These are phyloP conservation scores for Boechera retrofracta DNA, from an alignment of 345 rosid genomes.

Conservation along the genomic window DNA sequence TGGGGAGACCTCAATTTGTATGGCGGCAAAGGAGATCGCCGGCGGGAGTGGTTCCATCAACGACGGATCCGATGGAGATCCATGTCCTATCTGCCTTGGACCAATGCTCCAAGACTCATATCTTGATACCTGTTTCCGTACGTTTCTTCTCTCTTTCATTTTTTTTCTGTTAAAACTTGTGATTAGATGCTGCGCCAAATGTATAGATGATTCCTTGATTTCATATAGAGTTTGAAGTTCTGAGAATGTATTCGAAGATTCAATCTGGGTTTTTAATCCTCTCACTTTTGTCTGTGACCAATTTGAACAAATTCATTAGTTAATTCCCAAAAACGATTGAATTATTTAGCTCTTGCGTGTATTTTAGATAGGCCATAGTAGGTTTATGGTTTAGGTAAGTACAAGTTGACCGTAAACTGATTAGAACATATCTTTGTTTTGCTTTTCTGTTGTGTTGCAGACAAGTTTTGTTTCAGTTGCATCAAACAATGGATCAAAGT, in stretches of 20 bases:
- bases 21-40: constrained; percentile 43
- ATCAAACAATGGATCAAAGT: constrained; percentile 84
- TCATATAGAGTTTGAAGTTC: background rate
- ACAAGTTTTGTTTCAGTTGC: constrained; percentile 83
- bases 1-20: background rate
- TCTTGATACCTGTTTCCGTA: constrained; percentile 89
- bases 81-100: constrained; percentile 88
- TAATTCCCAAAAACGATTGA: background rate
- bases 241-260: constrained; percentile 5
- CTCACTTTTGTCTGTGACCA: background rate
- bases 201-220: background rate
- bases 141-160: constrained; percentile 32
- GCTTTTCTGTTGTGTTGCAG: constrained; percentile 51
- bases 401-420: background rate
- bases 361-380: background rate
- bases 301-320: constrained; percentile 9
- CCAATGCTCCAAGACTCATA: constrained; percentile 62
- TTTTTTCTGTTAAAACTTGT: background rate
- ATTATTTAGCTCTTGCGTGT: constrained; percentile 13
- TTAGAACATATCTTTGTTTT: background rate
- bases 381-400: constrained; percentile 9
- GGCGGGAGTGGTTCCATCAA: constrained; percentile 12
- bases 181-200: background rate
- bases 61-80: constrained; percentile 42
- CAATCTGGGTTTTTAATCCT: background rate